These are phyloP conservation scores for Phragmites australis DNA, from an alignment of 176 grass and related monocot species.

Conservation along the genomic window DNA sequence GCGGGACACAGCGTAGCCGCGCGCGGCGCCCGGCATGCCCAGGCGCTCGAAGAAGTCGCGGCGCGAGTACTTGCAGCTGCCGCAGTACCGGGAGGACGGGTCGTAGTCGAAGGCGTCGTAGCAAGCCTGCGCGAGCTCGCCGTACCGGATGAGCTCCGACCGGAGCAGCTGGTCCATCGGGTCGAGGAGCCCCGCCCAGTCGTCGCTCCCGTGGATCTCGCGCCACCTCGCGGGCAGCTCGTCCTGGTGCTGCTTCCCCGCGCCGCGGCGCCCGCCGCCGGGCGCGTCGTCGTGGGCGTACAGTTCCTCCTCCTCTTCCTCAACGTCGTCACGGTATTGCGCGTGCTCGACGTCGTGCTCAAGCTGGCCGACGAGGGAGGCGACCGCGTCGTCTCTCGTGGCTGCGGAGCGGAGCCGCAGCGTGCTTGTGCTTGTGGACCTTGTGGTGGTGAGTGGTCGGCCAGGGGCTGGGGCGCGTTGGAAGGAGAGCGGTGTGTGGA, in stretches of 20 bases:
- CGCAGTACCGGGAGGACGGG: constrained; percentile 64
- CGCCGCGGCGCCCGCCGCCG: neutral
- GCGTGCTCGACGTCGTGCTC: constrained; percentile 9
- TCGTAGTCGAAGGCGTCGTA: constrained; percentile 93
- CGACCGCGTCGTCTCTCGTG: constrained; percentile 39
- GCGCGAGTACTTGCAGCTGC: constrained; percentile 66
- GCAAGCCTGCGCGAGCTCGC: constrained; percentile 82
- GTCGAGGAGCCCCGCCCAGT: constrained; percentile 77
- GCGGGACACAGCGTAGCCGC: constrained; percentile 52
- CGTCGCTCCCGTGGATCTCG: constrained; percentile 72
- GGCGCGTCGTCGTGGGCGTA: neutral
- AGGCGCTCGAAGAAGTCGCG: constrained; percentile 48
- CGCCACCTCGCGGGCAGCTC: constrained; percentile 55
- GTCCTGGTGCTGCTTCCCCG: neutral
- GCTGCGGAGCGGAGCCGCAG: constrained; percentile 31
- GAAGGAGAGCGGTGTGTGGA: constrained; percentile 29
- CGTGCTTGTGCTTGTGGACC: neutral
- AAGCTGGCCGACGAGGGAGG: constrained; percentile 55
- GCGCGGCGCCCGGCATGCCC: constrained; percentile 44
- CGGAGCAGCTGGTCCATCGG: constrained; percentile 79
- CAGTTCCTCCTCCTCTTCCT: constrained; percentile 6
- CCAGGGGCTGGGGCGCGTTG: neutral
- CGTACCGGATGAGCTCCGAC: constrained; percentile 77
- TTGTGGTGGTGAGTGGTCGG: neutral
- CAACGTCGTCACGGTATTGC: neutral